phyloP scores from a whole-genome alignment of 1,139 yeast species.

The Scheffersomyces illinoinensis region DNA sequence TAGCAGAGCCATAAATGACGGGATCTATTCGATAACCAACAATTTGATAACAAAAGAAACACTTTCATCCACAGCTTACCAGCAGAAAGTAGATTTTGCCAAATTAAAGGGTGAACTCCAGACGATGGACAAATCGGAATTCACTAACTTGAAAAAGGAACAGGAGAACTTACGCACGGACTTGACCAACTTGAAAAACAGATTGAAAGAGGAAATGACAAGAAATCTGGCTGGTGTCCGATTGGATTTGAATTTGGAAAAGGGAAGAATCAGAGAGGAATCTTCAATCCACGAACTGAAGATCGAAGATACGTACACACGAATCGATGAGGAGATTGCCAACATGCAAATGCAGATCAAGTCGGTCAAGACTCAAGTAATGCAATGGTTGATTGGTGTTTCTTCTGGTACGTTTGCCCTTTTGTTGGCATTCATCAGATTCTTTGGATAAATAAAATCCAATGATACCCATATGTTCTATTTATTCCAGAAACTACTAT shows the following conservation, averaged over 20 bases:
- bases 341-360: conserved; percentile 95
- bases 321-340: conserved; percentile 93
- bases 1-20: conserved; percentile 77
- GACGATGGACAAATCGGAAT: conserved; percentile 84
- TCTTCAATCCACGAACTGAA: conserved; percentile 88
- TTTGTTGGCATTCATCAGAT: conserved; percentile 84
- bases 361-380: conserved; percentile 90
- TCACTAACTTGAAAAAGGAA: conserved; percentile 78
- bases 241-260: conserved; percentile 86
- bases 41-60: conserved; percentile 82
- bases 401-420: conserved; percentile 97
- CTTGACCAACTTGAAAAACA: conserved; percentile 79
- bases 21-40: conserved; percentile 71
- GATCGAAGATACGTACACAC: conserved; percentile 90
- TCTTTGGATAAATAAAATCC: conserved; percentile 53
- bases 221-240: conserved; percentile 89
- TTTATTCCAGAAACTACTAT: no score
- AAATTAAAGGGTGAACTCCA: conserved; percentile 89
- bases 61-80: conserved; percentile 81
- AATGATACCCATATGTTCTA: not conserved
- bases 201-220: conserved; percentile 87
- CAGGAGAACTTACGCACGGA: conserved; percentile 85
- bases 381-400: conserved; percentile 98
- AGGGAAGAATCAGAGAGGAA: conserved; percentile 94
- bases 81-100: conserved; percentile 95